phyloP scores from a whole-genome alignment of 1,139 yeast genomes.

The Sugiyamaella xylanicola region DNA sequence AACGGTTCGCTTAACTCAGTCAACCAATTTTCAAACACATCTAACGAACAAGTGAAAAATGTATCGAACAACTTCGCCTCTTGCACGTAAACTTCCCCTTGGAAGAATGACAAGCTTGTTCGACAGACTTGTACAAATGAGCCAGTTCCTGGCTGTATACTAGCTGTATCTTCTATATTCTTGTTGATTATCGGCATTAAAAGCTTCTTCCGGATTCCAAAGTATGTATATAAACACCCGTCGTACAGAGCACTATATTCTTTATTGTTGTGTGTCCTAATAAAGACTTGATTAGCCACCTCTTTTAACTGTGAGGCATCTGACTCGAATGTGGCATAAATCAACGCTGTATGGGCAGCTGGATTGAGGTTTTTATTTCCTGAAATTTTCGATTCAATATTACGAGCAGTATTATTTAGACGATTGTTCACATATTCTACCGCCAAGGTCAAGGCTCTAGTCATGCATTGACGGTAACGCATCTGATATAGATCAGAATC shows the following conservation, averaged over 20 bases:
- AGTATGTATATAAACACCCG: slow-evolving; percentile 68
- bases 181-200: slow-evolving; percentile 49
- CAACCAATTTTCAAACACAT: slow-evolving; percentile 57
- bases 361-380: slow-evolving; percentile 35
- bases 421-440: slow-evolving; percentile 64
- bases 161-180: slow-evolving; percentile 33
- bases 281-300: slow-evolving; percentile 54
- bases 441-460: slow-evolving; percentile 75
- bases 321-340: slow-evolving; percentile 63
- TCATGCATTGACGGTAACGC: slow-evolving; percentile 81
- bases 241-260: slow-evolving; percentile 69
- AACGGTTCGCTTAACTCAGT: slow-evolving; percentile 70
- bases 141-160: slow-evolving; percentile 11
- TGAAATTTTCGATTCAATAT: slow-evolving; percentile 44
- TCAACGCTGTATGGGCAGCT: slow-evolving; percentile 54
- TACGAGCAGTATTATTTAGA: slow-evolving; percentile 52
- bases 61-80: slow-evolving; percentile 62
- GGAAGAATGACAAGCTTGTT: slow-evolving; percentile 44
- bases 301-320: slow-evolving; percentile 49
- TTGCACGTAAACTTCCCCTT: slow-evolving; percentile 54
- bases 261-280: slow-evolving; percentile 50
- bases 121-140: slow-evolving; percentile 36
- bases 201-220: slow-evolving; percentile 55
- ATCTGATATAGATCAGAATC: slow-evolving; percentile 72
- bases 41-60: slow-evolving; percentile 50